phyloP scores from a whole-genome alignment of 176 grass and related monocot genomes.

The Raddia distichophylla region DNA sequence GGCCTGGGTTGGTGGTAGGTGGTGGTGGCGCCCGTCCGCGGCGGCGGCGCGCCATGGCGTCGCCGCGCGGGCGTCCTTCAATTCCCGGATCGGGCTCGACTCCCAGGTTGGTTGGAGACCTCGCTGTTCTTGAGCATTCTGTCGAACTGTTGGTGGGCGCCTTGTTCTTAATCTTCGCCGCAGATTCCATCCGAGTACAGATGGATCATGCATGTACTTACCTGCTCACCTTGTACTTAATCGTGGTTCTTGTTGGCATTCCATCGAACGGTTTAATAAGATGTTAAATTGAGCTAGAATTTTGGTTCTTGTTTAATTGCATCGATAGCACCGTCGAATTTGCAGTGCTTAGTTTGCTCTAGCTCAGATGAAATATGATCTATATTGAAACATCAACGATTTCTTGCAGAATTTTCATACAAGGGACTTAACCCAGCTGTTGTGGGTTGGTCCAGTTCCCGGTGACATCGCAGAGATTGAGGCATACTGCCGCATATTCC shows the following conservation, averaged over 20 bases:
- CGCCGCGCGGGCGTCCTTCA: constrained; percentile 53
- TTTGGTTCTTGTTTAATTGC: constrained; percentile 35
- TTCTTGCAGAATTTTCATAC: constrained; percentile 67
- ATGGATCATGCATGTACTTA: neutral
- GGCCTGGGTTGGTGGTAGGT: constrained; percentile 36
- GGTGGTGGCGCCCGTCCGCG: constrained; percentile 41
- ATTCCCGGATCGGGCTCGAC: constrained; percentile 78
- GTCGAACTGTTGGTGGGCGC: constrained; percentile 34
- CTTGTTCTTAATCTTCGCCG: neutral
- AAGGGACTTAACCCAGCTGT: constrained; percentile 66
- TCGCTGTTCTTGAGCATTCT: constrained; percentile 25
- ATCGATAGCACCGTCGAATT: neutral
- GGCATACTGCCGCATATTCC: constrained; percentile 91
- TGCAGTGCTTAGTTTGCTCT: neutral
- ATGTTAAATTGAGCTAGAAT: constrained; percentile 8
- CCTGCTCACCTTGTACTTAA: neutral
- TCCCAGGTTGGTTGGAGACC: constrained; percentile 61
- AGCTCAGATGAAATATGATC: neutral
- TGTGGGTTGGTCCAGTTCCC: constrained; percentile 81
- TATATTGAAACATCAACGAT: constrained; percentile 9
- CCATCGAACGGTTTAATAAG: neutral
- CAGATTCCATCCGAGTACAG: neutral
- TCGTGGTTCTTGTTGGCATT: neutral
- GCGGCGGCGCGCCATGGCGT: constrained; percentile 40
- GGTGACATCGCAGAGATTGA: constrained; percentile 94